A percentile compares a stretch with the other conserved stretches of the same genome.
phyloP scores from a whole-genome alignment of 2,329 filamentous ascomycete species.

The Penicillium sp. region DNA sequence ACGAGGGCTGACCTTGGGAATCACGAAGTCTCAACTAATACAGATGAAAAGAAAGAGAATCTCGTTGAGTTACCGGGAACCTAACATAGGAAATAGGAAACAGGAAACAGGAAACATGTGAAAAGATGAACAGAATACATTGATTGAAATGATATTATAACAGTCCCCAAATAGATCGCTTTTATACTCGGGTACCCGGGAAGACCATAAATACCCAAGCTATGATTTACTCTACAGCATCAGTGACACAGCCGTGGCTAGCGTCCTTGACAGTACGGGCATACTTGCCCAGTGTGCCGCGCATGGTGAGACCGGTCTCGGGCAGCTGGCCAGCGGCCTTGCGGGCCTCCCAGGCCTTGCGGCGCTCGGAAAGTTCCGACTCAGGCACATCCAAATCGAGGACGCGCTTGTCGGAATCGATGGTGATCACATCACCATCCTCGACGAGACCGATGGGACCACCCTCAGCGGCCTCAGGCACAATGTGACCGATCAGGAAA shows the following conservation, averaged over 20 bases:
- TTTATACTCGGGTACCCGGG: slow-evolving; percentile 15
- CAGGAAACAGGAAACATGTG: no score
- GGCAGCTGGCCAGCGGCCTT: slow-evolving; percentile 38
- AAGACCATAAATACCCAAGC: slow-evolving; percentile 7
- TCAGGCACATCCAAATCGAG: slow-evolving; percentile 63
- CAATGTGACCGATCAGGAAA: slow-evolving; percentile 79
- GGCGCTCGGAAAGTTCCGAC: slow-evolving; percentile 57
- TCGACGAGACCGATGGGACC: slow-evolving; percentile 78
- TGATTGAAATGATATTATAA: slow-evolving; percentile 21
- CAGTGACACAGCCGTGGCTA: slow-evolving; percentile 48
- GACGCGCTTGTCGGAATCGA: slow-evolving; percentile 70
- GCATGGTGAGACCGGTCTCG: slow-evolving; percentile 54
- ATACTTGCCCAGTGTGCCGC: slow-evolving; percentile 68
- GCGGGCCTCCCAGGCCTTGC: slow-evolving; percentile 55
- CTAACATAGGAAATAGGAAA: no score
- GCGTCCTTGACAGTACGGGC: slow-evolving; percentile 49
- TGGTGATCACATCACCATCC: slow-evolving; percentile 75
- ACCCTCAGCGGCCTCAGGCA: slow-evolving; percentile 79
- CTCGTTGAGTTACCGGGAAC: no score
- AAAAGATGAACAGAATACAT: no score
- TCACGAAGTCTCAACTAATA: no score
- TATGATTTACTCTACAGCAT: slow-evolving; percentile 33
- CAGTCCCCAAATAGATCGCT: slow-evolving; percentile 21
- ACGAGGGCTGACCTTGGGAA: no score
- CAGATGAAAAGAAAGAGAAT: no score